Conservation (phyloP, 2,329 filamentous ascomycete species). For the Sphaerulina populicola region DNA sequence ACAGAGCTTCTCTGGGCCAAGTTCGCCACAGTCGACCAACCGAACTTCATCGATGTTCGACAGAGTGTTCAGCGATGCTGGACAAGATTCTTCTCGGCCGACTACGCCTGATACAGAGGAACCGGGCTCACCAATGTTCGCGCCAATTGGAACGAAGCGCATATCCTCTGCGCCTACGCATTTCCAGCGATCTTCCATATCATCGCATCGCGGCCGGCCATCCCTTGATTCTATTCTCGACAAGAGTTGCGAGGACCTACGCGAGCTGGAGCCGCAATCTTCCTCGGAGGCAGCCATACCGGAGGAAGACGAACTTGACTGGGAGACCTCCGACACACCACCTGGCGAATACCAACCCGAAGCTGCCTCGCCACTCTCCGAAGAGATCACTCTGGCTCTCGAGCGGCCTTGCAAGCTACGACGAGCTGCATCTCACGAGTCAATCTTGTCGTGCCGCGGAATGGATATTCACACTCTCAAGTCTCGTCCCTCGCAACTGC, state of each 20-base stretch:
- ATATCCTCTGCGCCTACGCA: slow-evolving; percentile 41
- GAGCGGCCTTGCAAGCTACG: slow-evolving; percentile 44
- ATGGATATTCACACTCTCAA: slow-evolving; percentile 77
- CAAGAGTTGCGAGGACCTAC: slow-evolving; percentile 27
- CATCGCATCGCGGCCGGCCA: slow-evolving; percentile 17
- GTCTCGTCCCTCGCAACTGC: slow-evolving; percentile 65
- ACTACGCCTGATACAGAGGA: slow-evolving; percentile 70
- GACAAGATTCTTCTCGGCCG: slow-evolving; percentile 60
- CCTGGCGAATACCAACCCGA: slow-evolving; percentile 12
- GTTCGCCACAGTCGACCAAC: slow-evolving; percentile 66
- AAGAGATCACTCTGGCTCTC: slow-evolving; percentile 23
- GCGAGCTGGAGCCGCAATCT: slow-evolving; percentile 17
- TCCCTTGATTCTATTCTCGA: slow-evolving; percentile 29
- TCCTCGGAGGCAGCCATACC: slow-evolving; percentile 23
- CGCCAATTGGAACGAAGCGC: slow-evolving; percentile 51
- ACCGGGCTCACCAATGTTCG: slow-evolving; percentile 53
- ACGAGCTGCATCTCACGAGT: slow-evolving; percentile 71
- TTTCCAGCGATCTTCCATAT: slow-evolving; percentile 15
- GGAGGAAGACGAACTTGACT: slow-evolving; percentile 27
- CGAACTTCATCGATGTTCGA: slow-evolving; percentile 73
- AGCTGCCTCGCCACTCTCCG: slow-evolving; percentile 20
- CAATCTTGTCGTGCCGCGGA: slow-evolving; percentile 74
- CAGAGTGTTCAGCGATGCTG: slow-evolving; percentile 51
- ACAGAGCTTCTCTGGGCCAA: slow-evolving; percentile 64
- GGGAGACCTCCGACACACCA: slow-evolving; percentile 22